phyloP scores from a whole-genome alignment of 2,329 filamentous ascomycete genomes.

The Calonectria fujianensis region DNA sequence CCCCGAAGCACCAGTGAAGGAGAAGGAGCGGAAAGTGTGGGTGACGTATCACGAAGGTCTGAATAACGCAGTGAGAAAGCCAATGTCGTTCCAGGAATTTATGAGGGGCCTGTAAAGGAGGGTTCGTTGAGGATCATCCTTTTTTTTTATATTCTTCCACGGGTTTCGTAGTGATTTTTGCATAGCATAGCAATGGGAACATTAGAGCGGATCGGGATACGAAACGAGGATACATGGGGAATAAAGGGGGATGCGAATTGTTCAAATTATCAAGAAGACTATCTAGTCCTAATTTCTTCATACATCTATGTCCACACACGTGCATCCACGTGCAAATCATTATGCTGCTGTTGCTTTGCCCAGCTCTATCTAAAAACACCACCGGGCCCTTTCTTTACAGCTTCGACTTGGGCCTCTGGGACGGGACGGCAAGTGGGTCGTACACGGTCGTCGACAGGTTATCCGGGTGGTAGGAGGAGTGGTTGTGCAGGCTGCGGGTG shows the following conservation, averaged over 20 bases:
- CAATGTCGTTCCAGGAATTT: conserved; percentile 87
- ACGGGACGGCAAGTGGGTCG: conserved; percentile 71
- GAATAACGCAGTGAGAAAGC: conserved; percentile 94
- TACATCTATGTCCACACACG: conserved; percentile 43
- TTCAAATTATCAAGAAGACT: conserved; percentile 26
- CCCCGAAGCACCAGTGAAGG: conserved; percentile 58
- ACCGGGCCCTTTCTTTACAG: conserved; percentile 59
- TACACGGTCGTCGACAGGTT: conserved; percentile 70
- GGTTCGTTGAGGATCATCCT: background rate
- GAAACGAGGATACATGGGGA: conserved; percentile 8
- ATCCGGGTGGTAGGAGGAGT: conserved; percentile 71
- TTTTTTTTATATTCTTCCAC: background rate
- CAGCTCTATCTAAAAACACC: background rate
- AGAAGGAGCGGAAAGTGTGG: conserved; percentile 81
- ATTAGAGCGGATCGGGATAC: conserved; percentile 1
- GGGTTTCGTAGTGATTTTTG: background rate
- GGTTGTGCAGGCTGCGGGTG: conserved; percentile 78
- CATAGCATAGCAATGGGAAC: conserved; percentile 9
- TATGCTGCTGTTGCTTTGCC: background rate
- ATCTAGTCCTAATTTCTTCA: conserved; percentile 44
- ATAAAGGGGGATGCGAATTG: conserved; percentile 7
- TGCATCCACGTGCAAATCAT: background rate
- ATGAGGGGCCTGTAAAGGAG: conserved; percentile 76
- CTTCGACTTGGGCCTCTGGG: conserved; percentile 72
- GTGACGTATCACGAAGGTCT: conserved; percentile 92